Base-by-base conservation (phyloP, 306 rosid species). In the Rubus idaeus region DNA sequence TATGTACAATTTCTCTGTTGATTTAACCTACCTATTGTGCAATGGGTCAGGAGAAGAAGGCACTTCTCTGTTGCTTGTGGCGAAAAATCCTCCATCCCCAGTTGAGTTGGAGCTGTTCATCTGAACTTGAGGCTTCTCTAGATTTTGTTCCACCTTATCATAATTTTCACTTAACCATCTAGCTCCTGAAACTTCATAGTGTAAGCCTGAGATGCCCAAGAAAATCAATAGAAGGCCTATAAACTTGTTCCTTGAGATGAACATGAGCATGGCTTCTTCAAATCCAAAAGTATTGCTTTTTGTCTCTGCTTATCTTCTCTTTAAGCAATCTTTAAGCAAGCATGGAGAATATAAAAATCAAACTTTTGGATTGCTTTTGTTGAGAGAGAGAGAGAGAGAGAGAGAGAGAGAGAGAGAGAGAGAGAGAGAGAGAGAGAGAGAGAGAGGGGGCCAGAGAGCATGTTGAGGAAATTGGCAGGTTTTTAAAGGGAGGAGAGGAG, bases 31-130 rank as follows among this genome's bases (percentile, higher is more conserved):
- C 87, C 89, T 89, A 86, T 93, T 91, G 86, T 93, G 98, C 71
- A 93, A 82, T 17, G 93, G 97, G 63, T 91, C 95, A 64, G 96
- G 97, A 82, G 89, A 73, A 77, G 93, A 91, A 9, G 97, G 97
- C 41, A 91, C 95, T 83, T 74, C 49, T 84, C 97, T 88, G n/a
- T 88, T 72, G 55, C 56, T 56, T 21, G 87, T 40, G 8, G 82
- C 73, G 39, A 79, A 88, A 81, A 79, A 74, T 45, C 82, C 84
- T 77, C 70, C 76, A 37, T 79, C 79, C 55, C 65, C 79, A 45
- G 56, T 45, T 73, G 78, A 74, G 3, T 3, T 46, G 47, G 74
- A 69, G 75, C 82, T 78, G 63, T 77, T 57, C 44, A 46, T 77
- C 86, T 82, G 68, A 41, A 12, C 75, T 77, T 49, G 71, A 84